Evolutionary conservation across 371 early-diverging fungal species (phyloP).

Genomic region (Saksenaea vasiformis): DNA sequence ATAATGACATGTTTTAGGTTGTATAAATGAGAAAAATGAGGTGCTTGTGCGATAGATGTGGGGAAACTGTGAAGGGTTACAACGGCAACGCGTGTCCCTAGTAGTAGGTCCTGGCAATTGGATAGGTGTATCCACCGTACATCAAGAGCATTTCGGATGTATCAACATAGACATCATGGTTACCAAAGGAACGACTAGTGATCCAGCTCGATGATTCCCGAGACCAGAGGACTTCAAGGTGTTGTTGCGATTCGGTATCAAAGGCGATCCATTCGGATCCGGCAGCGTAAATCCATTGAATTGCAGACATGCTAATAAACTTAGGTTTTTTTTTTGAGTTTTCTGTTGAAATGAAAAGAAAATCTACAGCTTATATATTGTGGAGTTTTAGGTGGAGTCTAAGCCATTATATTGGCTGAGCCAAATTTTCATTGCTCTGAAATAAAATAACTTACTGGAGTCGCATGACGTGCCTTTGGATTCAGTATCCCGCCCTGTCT

Average conservation of each 20-base stretch:
- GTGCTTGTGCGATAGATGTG: not conserved
- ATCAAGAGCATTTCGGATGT: conserved; percentile 17
- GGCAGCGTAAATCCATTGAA: conserved; percentile 25
- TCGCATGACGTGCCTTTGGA: no score
- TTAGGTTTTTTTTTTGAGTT: not conserved
- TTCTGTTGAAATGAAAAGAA: no score
- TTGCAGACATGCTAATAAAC: not conserved
- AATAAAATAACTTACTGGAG: no score
- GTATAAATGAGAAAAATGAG: not conserved
- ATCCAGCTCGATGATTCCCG: conserved; percentile 20
- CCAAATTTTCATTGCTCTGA: no score
- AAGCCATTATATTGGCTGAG: no score
- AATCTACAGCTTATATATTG: no score
- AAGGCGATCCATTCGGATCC: conserved; percentile 22
- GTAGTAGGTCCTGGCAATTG: conserved; percentile 19
- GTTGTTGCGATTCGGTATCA: conserved; percentile 18
- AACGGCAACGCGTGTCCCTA: not conserved
- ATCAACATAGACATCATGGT: conserved; percentile 21
- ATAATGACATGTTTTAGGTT: not conserved
- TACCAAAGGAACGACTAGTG: conserved; percentile 18
- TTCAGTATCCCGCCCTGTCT: no score
- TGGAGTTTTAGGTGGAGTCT: no score
- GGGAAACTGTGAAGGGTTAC: not conserved
- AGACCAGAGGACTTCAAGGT: conserved; percentile 19
- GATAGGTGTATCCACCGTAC: conserved; percentile 17